Base-by-base conservation (phyloP, 2,329 filamentous ascomycete species). In the Knoxdaviesia proteae region DNA sequence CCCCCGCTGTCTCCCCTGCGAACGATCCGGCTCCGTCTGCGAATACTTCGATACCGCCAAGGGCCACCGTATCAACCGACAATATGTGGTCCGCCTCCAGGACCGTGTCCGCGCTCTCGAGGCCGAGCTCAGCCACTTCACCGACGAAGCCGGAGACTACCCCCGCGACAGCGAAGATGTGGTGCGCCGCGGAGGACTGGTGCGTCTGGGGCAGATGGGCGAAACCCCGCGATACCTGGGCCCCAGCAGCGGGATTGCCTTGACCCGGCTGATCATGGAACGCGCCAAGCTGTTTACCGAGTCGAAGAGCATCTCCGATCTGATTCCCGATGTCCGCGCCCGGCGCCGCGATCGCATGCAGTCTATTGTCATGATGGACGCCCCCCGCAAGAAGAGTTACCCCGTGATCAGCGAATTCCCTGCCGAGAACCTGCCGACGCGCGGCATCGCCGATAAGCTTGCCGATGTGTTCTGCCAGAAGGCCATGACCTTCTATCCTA, bases 41-140 rank as follows among this genome's bases (percentile, higher is more conserved):
- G 88, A 94, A 56, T 98, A 96, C 63, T 93, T 81, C 58, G 90
- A 98, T 60, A 84, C 86, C 32, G 70, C 80, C 42, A 90, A 87
- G 58, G 80, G 82, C 48, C 77, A 75, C 53, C 87, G 82, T 55
- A 84, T 96, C 52, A 83, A 84, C 48, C 78, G 90, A 48, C 81
- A 80, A 53, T 96, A 96, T 63, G 90, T 98, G 46, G 80, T 94
- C 47, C 82, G 80, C 51, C 73, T 98, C 30, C 86, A 94, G 58
- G 82, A 92, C 50, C 84, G 77, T 54, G 86, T 94, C 37, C 77
- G 79, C 46, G 71, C 75, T 41, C 69, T 96, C 42, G 84, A 94
- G 61, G 74, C 74, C 47, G 82, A 94, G 62, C 70, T 96, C 37
- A 74, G 74, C 42, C 74, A 80, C 49, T 77, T 81, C 50, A 84